Base-by-base conservation (phyloP, 495 filamentous ascomycete genomes). In the Lindgomyces ingoldianus region DNA sequence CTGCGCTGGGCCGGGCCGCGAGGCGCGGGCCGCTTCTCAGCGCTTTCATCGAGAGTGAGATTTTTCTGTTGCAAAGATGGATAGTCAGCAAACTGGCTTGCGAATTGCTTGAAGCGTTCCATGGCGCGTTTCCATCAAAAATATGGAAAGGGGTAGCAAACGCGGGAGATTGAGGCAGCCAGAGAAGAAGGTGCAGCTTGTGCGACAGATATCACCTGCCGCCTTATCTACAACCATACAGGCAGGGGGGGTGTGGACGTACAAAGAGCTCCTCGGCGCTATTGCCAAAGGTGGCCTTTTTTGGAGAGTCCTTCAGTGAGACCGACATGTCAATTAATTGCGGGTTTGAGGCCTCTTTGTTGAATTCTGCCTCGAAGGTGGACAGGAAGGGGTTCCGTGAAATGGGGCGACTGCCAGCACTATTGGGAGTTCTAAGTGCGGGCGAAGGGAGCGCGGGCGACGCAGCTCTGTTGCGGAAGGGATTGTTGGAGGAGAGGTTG, bases 321-420 rank as follows among this genome's bases (percentile, higher is more conserved):
- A 80, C 77, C 18, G 84, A 81, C 60, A 87, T 78, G 64, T 54
- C 64, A 72, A 59, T 74, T 71, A 70, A 62, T 74, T 55, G 69
- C 75, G 57, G 9, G 22, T 69, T 70, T 67, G 39, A 69, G 18
- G 69, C 61, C 25, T 67, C 58, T 33, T 69, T 60, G 61, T 61
- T 51, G 25, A 62, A 60, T 39, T 71, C 77, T 72, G 83, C 68
- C 73, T 88, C 80, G 49, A 82, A 81, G 59, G 85, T 82, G 76
- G 96, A 91, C 48, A 98, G 81, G 75, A 98, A 98, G 51, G 94
- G 94, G 71, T 98, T 98, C 50, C 87, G 87, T 46, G 93, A 96
- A 45, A 85, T 76, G 57, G 91, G 91, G 71, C 91, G 82, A 65
- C 58, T 60, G 73, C 81, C 79, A 68, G 83, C 81, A 65, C 65